Percentiles rank a stretch among this genome's conserved stretches.
phyloP scores from a whole-genome alignment of 495 filamentous ascomycete species.

The Talaromyces ruber region DNA sequence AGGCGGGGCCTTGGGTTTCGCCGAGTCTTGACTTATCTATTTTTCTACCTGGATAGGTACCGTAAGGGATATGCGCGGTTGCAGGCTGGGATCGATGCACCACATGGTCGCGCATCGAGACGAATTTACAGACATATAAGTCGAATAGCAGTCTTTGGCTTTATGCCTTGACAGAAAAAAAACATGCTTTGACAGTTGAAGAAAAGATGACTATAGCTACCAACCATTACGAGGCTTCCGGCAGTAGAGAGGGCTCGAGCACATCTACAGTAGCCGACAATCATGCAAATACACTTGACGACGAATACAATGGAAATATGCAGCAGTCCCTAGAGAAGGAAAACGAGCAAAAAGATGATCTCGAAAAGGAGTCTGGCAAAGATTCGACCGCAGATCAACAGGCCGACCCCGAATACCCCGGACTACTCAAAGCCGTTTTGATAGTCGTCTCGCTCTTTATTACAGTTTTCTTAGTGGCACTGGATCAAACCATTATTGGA shows the following conservation, averaged over 20 bases:
- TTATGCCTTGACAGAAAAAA: background rate
- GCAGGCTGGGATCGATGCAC: too few relatives aligned
- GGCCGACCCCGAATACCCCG: conserved; percentile 11
- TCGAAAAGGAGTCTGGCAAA: background rate
- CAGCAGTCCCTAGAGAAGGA: background rate
- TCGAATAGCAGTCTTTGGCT: background rate
- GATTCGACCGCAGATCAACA: background rate
- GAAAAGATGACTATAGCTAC: background rate
- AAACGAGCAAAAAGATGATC: background rate
- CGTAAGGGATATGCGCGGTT: too few relatives aligned
- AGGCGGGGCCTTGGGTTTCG: background rate
- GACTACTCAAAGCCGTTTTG: conserved; percentile 12
- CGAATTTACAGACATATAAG: background rate
- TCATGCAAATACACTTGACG: background rate
- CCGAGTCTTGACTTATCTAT: background rate
- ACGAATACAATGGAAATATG: background rate
- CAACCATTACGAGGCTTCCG: background rate
- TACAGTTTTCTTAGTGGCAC: conserved; percentile 37
- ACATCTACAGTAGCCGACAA: background rate
- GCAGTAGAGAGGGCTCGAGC: background rate
- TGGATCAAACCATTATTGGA: conserved; percentile 42
- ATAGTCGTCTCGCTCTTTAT: conserved; percentile 36
- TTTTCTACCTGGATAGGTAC: background rate
- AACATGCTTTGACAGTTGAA: background rate
- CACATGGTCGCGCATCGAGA: background rate